Percentiles rank a stretch among this genome's conserved stretches.
These are phyloP conservation scores for Odontarrhena argentea DNA, from an alignment of 345 rosid species.

Conservation along the genomic window DNA sequence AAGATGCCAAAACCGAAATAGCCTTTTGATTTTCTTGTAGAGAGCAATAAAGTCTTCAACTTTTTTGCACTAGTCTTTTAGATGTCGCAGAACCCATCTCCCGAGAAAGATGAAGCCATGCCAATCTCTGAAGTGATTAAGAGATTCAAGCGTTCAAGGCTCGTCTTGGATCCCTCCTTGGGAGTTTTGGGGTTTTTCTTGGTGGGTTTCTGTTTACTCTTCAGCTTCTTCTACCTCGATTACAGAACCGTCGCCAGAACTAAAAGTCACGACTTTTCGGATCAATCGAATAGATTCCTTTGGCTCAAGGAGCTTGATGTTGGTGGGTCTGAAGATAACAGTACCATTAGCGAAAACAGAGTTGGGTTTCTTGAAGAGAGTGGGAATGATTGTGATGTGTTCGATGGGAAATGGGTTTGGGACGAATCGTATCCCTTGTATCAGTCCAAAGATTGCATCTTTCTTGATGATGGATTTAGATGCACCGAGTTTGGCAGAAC, in stretches of 20 bases:
- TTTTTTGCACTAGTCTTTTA: conserved; percentile 23
- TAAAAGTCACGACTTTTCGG: conserved; percentile 52
- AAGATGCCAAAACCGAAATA: too few relatives aligned
- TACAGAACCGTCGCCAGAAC: conserved; percentile 49
- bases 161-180: conserved; percentile 64
- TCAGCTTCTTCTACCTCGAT: conserved; percentile 72
- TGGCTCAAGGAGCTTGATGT: conserved; percentile 56
- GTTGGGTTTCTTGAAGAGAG: conserved; percentile 63
- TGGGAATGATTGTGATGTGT: conserved; percentile 68
- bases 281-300: conserved; percentile 58
- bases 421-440: conserved; percentile 87
- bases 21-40: too few relatives aligned
- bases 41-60: conserved; percentile 30
- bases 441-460: conserved; percentile 75
- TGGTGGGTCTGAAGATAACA: conserved; percentile 28
- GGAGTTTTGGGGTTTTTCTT: conserved; percentile 72
- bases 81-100: conserved; percentile 55
- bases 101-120: conserved; percentile 48
- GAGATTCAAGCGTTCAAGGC: conserved; percentile 66
- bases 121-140: conserved; percentile 46
- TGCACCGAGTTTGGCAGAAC: conserved; percentile 89
- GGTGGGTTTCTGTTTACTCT: conserved; percentile 56
- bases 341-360: conserved; percentile 29
- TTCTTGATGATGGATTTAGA: conserved; percentile 84
- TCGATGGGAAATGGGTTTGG: conserved; percentile 96